These are phyloP conservation scores for Xylariaceae sp. DNA, from an alignment of 2,329 filamentous ascomycete genomes.

Conservation along the genomic window DNA sequence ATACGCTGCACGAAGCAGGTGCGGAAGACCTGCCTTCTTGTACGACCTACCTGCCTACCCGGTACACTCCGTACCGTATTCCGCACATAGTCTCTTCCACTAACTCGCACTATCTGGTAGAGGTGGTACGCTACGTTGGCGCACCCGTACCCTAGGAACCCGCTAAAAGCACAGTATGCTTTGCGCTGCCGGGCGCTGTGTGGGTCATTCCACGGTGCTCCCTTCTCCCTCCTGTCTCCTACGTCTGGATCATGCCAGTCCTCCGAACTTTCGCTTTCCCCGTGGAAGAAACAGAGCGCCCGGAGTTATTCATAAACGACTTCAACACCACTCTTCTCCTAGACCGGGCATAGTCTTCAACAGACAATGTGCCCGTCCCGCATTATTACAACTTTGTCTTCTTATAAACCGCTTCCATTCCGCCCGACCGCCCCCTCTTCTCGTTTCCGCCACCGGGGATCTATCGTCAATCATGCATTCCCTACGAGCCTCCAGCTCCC, in stretches of 20 bases:
- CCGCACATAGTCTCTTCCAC: no score
- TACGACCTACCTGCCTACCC: no score
- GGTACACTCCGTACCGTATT: no score
- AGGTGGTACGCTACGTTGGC: background rate
- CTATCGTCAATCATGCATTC: background rate
- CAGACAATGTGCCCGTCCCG: constrained; percentile 21
- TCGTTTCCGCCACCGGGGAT: constrained; percentile 1
- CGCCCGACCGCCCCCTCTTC: background rate
- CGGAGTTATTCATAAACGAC: constrained; percentile 11
- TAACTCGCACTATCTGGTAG: background rate
- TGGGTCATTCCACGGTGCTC: background rate
- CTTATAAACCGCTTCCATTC: background rate
- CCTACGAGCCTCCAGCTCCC: constrained; percentile 9
- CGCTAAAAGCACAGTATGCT: background rate
- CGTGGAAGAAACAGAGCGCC: background rate
- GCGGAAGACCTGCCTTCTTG: no score
- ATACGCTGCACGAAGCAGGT: no score
- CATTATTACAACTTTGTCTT: background rate
- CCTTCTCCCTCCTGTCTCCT: background rate
- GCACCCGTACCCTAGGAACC: background rate
- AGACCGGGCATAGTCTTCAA: constrained; percentile 16
- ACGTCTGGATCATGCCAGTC: background rate
- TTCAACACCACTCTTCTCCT: constrained; percentile 21
- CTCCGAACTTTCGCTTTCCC: background rate
- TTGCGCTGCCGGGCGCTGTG: background rate